phyloP scores from a whole-genome alignment of 2,329 filamentous ascomycete genomes.

The Lecanicillium sp. region DNA sequence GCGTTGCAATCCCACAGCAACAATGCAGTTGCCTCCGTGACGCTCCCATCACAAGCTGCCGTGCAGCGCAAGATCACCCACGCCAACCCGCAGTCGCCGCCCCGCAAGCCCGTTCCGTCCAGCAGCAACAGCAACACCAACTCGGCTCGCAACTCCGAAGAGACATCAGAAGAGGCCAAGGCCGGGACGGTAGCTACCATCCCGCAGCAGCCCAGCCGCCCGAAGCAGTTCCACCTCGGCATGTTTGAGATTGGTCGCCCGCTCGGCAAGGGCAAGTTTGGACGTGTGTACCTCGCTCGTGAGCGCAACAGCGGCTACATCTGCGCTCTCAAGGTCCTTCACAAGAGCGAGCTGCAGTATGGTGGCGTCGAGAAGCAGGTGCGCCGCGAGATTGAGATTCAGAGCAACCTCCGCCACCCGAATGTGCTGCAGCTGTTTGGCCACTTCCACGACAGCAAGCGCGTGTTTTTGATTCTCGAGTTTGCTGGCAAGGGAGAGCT shows the following conservation, averaged over 20 bases:
- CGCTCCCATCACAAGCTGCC: slow-evolving; percentile 57
- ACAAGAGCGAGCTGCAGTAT: slow-evolving; percentile 75
- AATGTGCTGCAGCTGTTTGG: slow-evolving; percentile 79
- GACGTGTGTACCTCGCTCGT: slow-evolving; percentile 75
- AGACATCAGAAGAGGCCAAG: slow-evolving; percentile 26
- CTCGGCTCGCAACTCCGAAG: slow-evolving; percentile 35
- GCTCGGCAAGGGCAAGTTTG: slow-evolving; percentile 81
- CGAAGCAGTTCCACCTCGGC: slow-evolving; percentile 71
- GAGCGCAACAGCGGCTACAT: slow-evolving; percentile 74
- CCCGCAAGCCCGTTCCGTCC: slow-evolving; percentile 41
- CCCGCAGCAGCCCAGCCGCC: slow-evolving; percentile 46
- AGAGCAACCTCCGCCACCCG: slow-evolving; percentile 77
- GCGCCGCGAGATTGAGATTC: slow-evolving; percentile 81
- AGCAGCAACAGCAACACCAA: slow-evolving; percentile 13
- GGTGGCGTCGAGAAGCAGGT: slow-evolving; percentile 79
- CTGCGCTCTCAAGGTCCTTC: slow-evolving; percentile 77
- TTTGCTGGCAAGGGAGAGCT: slow-evolving; percentile 80
- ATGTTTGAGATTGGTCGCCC: slow-evolving; percentile 92
- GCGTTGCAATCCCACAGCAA: slow-evolving; percentile 71
- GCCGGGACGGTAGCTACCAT: slow-evolving; percentile 40
- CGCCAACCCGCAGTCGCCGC: slow-evolving; percentile 35
- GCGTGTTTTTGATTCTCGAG: slow-evolving; percentile 80
- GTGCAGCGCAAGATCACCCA: slow-evolving; percentile 40
- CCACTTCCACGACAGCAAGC: slow-evolving; percentile 83
- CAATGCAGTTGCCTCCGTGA: slow-evolving; percentile 57